These are phyloP conservation scores for Jatropha curcas DNA, from an alignment of 345 rosid genomes.

Conservation along the genomic window DNA sequence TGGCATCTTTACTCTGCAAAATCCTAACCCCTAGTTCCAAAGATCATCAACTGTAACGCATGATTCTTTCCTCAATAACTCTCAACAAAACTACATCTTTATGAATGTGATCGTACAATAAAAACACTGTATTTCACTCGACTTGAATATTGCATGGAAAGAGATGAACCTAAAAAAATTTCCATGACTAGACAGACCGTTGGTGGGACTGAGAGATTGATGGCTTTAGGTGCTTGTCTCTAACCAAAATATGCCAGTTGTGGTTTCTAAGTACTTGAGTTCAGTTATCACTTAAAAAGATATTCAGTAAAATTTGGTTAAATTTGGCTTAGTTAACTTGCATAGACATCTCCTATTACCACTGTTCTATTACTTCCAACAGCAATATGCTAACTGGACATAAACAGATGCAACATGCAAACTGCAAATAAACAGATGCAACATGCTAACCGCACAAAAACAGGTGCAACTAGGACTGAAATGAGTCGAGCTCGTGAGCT, in stretches of 20 bases:
- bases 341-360: too few species aligned
- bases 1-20: neutral
- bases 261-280: neutral
- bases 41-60: neutral
- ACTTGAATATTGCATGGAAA: neutral
- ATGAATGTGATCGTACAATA: neutral
- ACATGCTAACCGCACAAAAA: too few species aligned
- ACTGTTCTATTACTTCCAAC: too few species aligned
- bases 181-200: neutral
- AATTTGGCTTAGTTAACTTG: too few species aligned
- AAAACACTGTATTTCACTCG: neutral
- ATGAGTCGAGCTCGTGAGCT: too few species aligned
- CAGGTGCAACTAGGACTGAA: too few species aligned
- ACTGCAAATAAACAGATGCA: too few species aligned
- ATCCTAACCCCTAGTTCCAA: neutral
- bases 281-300: neutral
- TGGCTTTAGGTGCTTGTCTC: neutral
- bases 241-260: neutral
- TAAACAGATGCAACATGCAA: too few species aligned
- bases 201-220: too few species aligned
- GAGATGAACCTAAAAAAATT: neutral
- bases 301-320: neutral
- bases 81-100: neutral
- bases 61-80: neutral
- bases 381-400: too few species aligned